Conservation (phyloP, 768 basidiomycete species). For the Hygrocybe punicea region DNA sequence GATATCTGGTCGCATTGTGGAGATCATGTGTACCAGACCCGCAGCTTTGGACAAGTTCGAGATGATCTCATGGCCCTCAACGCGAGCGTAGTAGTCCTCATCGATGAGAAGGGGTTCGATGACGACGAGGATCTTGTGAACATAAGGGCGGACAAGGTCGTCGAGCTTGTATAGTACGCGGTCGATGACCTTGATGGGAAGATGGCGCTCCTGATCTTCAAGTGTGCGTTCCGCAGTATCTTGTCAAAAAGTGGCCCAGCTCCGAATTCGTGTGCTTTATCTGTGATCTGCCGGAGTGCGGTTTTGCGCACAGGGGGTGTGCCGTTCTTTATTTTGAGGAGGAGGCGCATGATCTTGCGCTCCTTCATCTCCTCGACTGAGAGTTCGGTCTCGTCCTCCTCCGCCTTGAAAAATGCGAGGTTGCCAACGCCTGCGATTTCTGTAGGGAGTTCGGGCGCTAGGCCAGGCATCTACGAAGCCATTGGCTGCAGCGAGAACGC, state of each 20-base stretch:
- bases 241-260: constrained; percentile 99
- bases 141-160: constrained; percentile 96
- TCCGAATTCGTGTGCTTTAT: constrained; percentile 98
- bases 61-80: constrained; percentile 98
- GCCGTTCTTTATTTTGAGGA: constrained; percentile 99
- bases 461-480: constrained; percentile 53
- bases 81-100: constrained; percentile 94
- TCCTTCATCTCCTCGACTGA: constrained; percentile 99
- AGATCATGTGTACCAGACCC: constrained; percentile 99
- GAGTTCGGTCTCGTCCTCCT: constrained; percentile 91
- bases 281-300: constrained; percentile 95
- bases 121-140: constrained; percentile 99
- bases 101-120: constrained; percentile 98
- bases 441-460: constrained; percentile 89
- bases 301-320: constrained; percentile 98
- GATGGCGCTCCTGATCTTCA: constrained; percentile 97
- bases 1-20: constrained; percentile 99
- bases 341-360: constrained; percentile 96
- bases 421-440: constrained; percentile 98
- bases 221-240: constrained; percentile 94
- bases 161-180: constrained; percentile 98
- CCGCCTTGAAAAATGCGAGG: constrained; percentile 96
- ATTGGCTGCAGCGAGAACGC: constrained; percentile 69
- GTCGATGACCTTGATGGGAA: constrained; percentile 98
- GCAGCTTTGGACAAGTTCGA: constrained; percentile 96